Conservation (phyloP, 805 yeast genomes). For the Kluyveromyces starmeri region DNA sequence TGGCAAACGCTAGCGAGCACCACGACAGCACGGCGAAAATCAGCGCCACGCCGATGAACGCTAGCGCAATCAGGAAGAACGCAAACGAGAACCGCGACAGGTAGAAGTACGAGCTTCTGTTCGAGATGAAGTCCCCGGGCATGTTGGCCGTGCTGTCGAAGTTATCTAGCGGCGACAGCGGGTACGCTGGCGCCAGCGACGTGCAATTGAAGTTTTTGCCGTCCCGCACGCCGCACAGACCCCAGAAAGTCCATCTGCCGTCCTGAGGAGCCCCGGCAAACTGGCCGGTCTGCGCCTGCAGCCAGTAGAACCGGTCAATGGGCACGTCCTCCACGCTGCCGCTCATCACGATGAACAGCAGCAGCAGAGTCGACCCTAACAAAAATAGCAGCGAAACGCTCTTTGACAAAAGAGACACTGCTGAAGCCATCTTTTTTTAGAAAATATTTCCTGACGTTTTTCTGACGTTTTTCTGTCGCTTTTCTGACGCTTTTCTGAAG, state of each 20-base stretch:
- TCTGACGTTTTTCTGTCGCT: too few species aligned
- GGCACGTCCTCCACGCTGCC: conserved; percentile 55
- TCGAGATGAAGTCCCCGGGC: conserved; percentile 44
- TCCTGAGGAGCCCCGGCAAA: conserved; percentile 40
- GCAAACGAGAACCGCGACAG: conserved; percentile 60
- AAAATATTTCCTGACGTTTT: too few species aligned
- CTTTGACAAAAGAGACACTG: conserved; percentile 6
- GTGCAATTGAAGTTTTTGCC: conserved; percentile 29
- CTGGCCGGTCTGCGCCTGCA: conserved; percentile 55
- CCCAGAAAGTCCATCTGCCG: conserved; percentile 83
- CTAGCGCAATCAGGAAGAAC: conserved; percentile 48
- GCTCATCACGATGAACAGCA: conserved; percentile 53
- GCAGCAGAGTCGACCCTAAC: conserved; percentile 37
- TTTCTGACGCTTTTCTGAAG: not conserved
- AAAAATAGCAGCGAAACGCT: conserved; percentile 21
- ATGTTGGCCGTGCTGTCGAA: conserved; percentile 45
- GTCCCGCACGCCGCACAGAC: conserved; percentile 32
- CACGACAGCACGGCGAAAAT: conserved; percentile 45
- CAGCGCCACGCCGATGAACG: conserved; percentile 55
- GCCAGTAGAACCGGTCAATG: conserved; percentile 59
- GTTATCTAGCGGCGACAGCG: conserved; percentile 69
- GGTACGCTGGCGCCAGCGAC: conserved; percentile 53
- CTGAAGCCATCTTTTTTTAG: not conserved
- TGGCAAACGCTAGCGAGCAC: conserved; percentile 47
- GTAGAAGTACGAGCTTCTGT: conserved; percentile 53